phyloP scores from a whole-genome alignment of 345 rosid genomes.

The Dipteronia sinensis region DNA sequence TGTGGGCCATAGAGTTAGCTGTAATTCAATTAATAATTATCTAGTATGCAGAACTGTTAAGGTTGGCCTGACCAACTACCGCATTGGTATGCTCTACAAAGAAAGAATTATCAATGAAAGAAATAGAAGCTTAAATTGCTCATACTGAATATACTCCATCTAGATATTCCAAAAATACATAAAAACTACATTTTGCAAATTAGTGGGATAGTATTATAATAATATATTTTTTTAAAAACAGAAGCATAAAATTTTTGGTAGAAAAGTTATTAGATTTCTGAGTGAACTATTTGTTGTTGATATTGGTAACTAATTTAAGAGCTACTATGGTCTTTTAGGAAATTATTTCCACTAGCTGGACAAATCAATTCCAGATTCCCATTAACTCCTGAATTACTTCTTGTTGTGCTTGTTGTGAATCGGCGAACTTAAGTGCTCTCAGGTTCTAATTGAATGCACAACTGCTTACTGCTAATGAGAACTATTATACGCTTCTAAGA shows the following conservation, averaged over 20 bases:
- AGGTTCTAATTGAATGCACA: neutral
- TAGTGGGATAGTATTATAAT: neutral
- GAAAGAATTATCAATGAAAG: neutral
- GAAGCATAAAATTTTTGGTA: neutral
- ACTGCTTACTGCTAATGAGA: neutral
- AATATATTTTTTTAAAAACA: neutral
- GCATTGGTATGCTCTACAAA: neutral
- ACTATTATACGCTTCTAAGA: neutral
- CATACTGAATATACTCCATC: neutral
- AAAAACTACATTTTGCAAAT: neutral
- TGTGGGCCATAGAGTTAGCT: neutral
- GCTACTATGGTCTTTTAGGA: neutral
- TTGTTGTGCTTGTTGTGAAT: neutral
- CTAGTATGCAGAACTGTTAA: neutral
- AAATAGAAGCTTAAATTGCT: neutral
- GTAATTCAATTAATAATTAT: neutral
- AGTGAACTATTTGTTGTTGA: neutral
- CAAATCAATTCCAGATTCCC: neutral
- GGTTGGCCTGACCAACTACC: neutral
- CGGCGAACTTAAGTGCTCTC: neutral
- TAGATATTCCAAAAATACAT: neutral
- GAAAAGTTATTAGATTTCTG: neutral
- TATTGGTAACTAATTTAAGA: neutral
- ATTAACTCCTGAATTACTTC: neutral
- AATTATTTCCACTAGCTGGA: neutral